Percentiles rank a stretch among this genome's conserved stretches.
These are phyloP conservation scores for Chytriomyces sp. DNA, from an alignment of 192 early-diverging fungal genomes.

Conservation along the genomic window DNA sequence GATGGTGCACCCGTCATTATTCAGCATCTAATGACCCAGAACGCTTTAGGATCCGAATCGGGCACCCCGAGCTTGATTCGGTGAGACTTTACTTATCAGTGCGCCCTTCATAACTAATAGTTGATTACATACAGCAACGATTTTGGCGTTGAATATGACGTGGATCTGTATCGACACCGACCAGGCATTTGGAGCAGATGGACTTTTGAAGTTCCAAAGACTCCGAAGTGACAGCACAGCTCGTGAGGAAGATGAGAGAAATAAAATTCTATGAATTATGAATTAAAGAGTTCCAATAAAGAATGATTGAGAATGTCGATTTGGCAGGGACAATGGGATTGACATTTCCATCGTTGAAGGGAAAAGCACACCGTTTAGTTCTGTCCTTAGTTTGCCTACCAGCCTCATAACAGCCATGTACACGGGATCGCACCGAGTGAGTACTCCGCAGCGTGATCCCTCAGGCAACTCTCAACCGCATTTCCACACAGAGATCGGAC, in stretches of 20 bases:
- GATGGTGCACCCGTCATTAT: conserved; percentile 32
- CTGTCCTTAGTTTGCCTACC: background rate
- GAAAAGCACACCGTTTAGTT: background rate
- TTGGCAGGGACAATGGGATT: too few species aligned
- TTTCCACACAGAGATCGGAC: too few species aligned
- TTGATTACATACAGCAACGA: conserved; percentile 33
- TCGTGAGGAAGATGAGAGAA: background rate
- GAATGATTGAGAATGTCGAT: too few species aligned
- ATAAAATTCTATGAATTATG: background rate
- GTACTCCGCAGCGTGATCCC: too few species aligned
- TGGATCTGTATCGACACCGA: conserved; percentile 19
- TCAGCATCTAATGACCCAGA: conserved; percentile 39
- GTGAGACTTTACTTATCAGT: conserved; percentile 11
- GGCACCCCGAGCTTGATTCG: conserved; percentile 23
- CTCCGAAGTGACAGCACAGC: background rate
- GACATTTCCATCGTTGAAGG: background rate
- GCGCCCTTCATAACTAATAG: background rate
- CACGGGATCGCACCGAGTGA: too few species aligned
- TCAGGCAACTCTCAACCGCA: too few species aligned
- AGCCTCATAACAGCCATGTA: too few species aligned
- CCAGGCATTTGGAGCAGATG: conserved; percentile 13
- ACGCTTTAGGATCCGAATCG: conserved; percentile 34
- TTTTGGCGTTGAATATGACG: conserved; percentile 46
- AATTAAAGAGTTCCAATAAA: background rate
- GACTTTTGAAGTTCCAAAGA: conserved; percentile 19